Percentiles rank a stretch among this genome's conserved stretches.
Conservation (phyloP, 2,329 filamentous ascomycete species). For the Rhytidhysteron rufulum region DNA sequence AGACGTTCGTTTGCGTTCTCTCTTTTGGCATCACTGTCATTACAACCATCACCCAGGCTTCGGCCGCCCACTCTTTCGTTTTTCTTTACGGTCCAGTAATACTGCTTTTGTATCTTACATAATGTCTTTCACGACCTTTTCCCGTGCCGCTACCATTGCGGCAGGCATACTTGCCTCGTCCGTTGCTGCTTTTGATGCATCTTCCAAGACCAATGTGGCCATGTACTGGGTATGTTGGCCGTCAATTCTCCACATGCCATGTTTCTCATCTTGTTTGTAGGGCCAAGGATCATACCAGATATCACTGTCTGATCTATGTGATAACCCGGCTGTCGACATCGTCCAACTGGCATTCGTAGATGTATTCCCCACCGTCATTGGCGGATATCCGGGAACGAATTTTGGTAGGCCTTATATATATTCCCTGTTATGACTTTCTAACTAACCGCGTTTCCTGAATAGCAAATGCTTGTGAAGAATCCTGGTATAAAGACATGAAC, state of each 20-base stretch:
- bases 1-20: constrained; percentile 52
- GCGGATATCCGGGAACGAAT: constrained; percentile 51
- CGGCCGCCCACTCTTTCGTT: constrained; percentile 36
- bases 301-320: constrained; percentile 49
- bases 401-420: constrained; percentile 41
- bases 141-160: constrained; percentile 29
- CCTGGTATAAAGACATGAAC: constrained; percentile 35
- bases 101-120: constrained; percentile 25
- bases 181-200: constrained; percentile 38
- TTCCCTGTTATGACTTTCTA: background rate
- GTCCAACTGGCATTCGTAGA: constrained; percentile 56
- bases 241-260: background rate
- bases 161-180: constrained; percentile 33
- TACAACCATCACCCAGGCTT: constrained; percentile 38
- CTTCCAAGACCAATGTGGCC: constrained; percentile 46
- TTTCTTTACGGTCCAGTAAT: constrained; percentile 20
- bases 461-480: constrained; percentile 44
- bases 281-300: constrained; percentile 52
- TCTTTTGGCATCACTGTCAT: constrained; percentile 43
- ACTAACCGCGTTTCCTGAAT: background rate
- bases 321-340: constrained; percentile 50
- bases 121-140: constrained; percentile 35
- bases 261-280: constrained; percentile 19
- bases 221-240: constrained; percentile 48
- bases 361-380: constrained; percentile 47